Evolutionary conservation across 805 yeast genomes (phyloP).

Genomic region (Saccharomycopsis fodiens): DNA sequence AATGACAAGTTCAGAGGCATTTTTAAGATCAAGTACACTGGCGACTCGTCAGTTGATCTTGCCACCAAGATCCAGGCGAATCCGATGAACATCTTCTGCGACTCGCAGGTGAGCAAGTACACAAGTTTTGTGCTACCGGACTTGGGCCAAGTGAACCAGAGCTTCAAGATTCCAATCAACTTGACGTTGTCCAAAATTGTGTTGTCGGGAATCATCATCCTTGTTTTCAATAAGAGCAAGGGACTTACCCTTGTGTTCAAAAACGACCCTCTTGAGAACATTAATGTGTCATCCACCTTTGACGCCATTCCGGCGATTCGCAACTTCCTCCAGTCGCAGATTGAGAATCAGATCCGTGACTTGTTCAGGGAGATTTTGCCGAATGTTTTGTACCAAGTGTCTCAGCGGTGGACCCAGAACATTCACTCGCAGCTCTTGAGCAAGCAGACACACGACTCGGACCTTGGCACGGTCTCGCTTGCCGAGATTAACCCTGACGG

Average conservation of each 20-base stretch:
- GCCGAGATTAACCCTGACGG: constrained; percentile 48
- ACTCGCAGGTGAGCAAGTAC: constrained; percentile 30
- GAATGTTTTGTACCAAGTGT: constrained; percentile 65
- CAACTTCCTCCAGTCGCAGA: constrained; percentile 72
- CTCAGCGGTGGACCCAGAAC: constrained; percentile 49
- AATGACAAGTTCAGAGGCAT: constrained; percentile 73
- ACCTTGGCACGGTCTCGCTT: constrained; percentile 33
- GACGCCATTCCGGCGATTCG: constrained; percentile 80
- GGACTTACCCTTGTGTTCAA: constrained; percentile 83
- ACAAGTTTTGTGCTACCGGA: constrained; percentile 56
- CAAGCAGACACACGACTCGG: constrained; percentile 14
- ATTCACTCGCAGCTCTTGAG: constrained; percentile 23
- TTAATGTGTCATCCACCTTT: constrained; percentile 79
- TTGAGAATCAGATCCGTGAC: constrained; percentile 72
- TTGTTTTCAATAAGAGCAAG: constrained; percentile 73
- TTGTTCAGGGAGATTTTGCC: constrained; percentile 81
- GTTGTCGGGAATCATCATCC: constrained; percentile 73
- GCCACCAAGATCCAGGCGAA: constrained; percentile 81
- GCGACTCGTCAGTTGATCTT: constrained; percentile 68
- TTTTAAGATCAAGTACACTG: constrained; percentile 66
- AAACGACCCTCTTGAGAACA: constrained; percentile 81
- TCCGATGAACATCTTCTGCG: constrained; percentile 59
- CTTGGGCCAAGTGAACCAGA: constrained; percentile 56
- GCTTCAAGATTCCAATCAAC: constrained; percentile 73
- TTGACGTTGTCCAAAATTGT: constrained; percentile 64